Conservation (phyloP, 163 green algal species). For the Prototheca cutis region DNA sequence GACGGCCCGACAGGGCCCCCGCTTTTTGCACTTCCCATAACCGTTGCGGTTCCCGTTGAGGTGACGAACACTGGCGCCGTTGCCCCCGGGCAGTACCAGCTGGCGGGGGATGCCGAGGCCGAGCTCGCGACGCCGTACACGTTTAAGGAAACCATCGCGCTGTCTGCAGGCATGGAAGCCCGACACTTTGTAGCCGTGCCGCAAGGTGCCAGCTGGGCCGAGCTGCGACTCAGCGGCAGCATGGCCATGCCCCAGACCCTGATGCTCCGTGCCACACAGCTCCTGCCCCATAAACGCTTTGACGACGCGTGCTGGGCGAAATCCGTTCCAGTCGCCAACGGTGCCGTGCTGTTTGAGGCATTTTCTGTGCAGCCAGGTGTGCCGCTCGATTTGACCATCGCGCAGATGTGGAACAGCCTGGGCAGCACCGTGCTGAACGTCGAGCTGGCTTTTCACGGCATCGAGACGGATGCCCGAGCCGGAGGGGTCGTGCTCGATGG, state of each 20-base stretch:
- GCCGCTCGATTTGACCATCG: slow-evolving; percentile 74
- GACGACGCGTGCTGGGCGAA: slow-evolving; percentile 24
- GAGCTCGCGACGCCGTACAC: background rate
- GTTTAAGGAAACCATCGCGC: slow-evolving; percentile 6
- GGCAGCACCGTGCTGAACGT: slow-evolving; percentile 31
- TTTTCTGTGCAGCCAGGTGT: slow-evolving; percentile 33
- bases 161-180: slow-evolving; percentile 33
- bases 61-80: too few species aligned
- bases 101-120: background rate
- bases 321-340: slow-evolving; percentile 9
- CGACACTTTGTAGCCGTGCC: slow-evolving; percentile 66
- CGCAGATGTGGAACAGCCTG: slow-evolving; percentile 71
- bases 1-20: slow-evolving; percentile 46
- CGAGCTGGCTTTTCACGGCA: slow-evolving; percentile 64
- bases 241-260: slow-evolving; percentile 18
- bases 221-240: slow-evolving; percentile 48
- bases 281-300: slow-evolving; percentile 51
- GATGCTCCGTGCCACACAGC: slow-evolving; percentile 57
- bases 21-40: slow-evolving; percentile 70
- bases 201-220: slow-evolving; percentile 68
- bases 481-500: slow-evolving; percentile 35
- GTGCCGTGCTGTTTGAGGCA: slow-evolving; percentile 1
- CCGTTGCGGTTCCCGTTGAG: slow-evolving; percentile 51
- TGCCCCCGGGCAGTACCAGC: background rate
- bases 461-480: slow-evolving; percentile 17